Conservation (phyloP, 2,329 filamentous ascomycete species). For the Clonostachys chloroleuca region DNA sequence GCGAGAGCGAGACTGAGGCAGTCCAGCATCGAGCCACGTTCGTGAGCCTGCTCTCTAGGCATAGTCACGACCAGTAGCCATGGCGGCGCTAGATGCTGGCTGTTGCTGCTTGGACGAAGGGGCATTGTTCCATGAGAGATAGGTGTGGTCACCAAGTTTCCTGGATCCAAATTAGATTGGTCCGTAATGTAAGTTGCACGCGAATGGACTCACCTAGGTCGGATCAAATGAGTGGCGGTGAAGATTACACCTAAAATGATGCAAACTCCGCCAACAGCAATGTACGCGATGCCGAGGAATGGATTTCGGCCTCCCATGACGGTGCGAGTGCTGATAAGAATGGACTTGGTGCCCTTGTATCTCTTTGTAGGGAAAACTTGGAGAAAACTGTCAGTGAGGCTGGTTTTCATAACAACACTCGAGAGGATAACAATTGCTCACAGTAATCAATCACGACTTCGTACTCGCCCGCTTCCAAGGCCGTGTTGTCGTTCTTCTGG, state of each 20-base stretch:
- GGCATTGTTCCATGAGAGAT: slow-evolving; percentile 86
- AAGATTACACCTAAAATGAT: slow-evolving; percentile 85
- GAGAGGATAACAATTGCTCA: slow-evolving; percentile 43
- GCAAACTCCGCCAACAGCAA: slow-evolving; percentile 90
- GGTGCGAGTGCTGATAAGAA: slow-evolving; percentile 83
- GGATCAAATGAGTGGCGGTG: slow-evolving; percentile 85
- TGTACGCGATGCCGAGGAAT: slow-evolving; percentile 93
- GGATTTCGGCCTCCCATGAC: slow-evolving; percentile 94
- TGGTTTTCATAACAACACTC: background rate
- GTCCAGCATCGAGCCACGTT: slow-evolving; percentile 1
- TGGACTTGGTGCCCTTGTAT: slow-evolving; percentile 85
- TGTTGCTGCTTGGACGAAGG: slow-evolving; percentile 37
- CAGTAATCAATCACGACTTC: slow-evolving; percentile 71
- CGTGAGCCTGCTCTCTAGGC: background rate
- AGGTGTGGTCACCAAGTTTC: slow-evolving; percentile 97
- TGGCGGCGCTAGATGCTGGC: slow-evolving; percentile 31
- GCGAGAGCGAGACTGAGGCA: background rate
- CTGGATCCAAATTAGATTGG: slow-evolving; percentile 33
- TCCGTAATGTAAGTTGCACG: slow-evolving; percentile 1
- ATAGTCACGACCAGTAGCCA: slow-evolving; percentile 52
- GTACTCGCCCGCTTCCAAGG: slow-evolving; percentile 70
- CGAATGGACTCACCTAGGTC: slow-evolving; percentile 63
- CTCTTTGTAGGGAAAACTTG: slow-evolving; percentile 74
- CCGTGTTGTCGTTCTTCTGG: slow-evolving; percentile 68
- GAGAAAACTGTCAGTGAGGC: background rate